These are phyloP conservation scores for Pseudomicrostroma phylloplanum DNA, from an alignment of 1,284 basidiomycete species.

Conservation along the genomic window DNA sequence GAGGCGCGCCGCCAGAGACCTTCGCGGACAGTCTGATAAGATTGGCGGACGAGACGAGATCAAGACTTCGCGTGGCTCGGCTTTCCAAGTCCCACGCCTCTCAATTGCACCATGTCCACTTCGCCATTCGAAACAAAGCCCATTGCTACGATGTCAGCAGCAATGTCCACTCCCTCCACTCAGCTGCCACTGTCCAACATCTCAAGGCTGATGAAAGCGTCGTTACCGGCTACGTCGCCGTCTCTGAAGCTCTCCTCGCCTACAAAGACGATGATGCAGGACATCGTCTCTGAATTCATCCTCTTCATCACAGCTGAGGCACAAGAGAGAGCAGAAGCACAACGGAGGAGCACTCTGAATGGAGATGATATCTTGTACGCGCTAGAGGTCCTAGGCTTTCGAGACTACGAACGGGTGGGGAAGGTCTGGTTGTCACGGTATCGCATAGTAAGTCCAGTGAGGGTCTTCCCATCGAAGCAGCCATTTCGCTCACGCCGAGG, in stretches of 20 bases:
- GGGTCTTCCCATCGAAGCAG: too few relatives aligned
- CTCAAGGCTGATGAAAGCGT: slow-evolving; percentile 84
- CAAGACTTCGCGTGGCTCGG: too few relatives aligned
- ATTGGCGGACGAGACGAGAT: too few relatives aligned
- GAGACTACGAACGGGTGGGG: slow-evolving; percentile 73
- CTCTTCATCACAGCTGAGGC: slow-evolving; percentile 88
- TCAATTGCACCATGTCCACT: too few relatives aligned
- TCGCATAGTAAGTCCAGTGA: slow-evolving; percentile 12
- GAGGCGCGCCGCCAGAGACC: too few relatives aligned
- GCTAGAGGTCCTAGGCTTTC: slow-evolving; percentile 81
- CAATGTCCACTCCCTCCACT: neutral
- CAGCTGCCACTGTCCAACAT: slow-evolving; percentile 72
- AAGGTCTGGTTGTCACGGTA: slow-evolving; percentile 16
- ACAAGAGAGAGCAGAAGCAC: slow-evolving; percentile 75
- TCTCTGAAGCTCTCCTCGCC: slow-evolving; percentile 96
- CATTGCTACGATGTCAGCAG: neutral
- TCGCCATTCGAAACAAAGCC: too few relatives aligned
- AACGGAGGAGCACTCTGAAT: slow-evolving; percentile 80
- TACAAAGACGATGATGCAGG: slow-evolving; percentile 92
- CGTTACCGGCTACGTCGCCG: slow-evolving; percentile 60
- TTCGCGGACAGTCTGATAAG: too few relatives aligned
- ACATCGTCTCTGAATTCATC: slow-evolving; percentile 93
- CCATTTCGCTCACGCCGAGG: too few relatives aligned
- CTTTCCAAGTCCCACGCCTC: too few relatives aligned
- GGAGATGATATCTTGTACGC: slow-evolving; percentile 80